Evolutionary conservation across 371 early-diverging fungal species (phyloP).

Genomic region (Haplosporangium sp.): DNA sequence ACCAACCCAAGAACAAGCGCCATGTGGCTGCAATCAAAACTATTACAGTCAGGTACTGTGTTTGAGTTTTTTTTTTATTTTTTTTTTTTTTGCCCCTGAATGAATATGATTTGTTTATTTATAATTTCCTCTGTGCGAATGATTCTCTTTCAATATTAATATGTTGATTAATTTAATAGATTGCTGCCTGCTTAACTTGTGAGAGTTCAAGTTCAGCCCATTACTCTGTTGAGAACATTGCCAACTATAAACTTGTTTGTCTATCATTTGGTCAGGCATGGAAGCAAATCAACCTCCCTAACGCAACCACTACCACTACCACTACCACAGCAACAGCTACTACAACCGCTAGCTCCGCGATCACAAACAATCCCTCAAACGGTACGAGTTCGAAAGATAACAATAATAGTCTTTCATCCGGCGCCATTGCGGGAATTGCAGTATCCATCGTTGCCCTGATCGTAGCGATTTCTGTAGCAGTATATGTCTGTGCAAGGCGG

Average conservation of each 20-base stretch:
- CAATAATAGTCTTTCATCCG: conserved; percentile 24
- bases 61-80: background rate
- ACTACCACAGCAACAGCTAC: background rate
- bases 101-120: background rate
- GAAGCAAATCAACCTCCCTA: conserved; percentile 27
- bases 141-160: too few species aligned
- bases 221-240: conserved; percentile 20
- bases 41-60: conserved; percentile 37
- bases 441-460: conserved; percentile 42
- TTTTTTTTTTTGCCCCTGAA: background rate
- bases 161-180: conserved; percentile 7
- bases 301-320: background rate
- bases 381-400: background rate
- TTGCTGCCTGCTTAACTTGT: conserved; percentile 23
- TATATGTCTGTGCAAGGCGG: conserved; percentile 31
- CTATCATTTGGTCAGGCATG: conserved; percentile 21
- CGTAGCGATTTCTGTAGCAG: conserved; percentile 45
- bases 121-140: too few species aligned
- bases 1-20: conserved; percentile 16
- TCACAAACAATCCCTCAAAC: background rate
- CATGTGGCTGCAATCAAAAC: conserved; percentile 42
- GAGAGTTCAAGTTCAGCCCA: conserved; percentile 27
- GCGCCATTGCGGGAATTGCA: conserved; percentile 47
- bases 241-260: conserved; percentile 26
- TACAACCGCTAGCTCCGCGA: background rate